Evolutionary conservation across 306 rosid species (phyloP), one percentile per base, ranked within the genome.

Genomic region (Rosa chinensis): DNA sequence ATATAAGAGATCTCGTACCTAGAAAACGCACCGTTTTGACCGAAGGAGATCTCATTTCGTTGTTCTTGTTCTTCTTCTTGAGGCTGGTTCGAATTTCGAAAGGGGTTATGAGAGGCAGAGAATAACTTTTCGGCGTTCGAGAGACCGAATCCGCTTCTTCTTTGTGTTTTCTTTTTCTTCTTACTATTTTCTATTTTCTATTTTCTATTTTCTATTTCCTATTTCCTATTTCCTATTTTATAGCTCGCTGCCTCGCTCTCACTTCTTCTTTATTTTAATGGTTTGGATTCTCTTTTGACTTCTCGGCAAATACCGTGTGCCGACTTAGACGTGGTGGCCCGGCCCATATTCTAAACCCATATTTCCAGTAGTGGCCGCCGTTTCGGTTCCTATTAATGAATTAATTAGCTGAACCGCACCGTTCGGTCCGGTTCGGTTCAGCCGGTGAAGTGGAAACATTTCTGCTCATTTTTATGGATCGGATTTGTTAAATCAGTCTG

Each of bases 1-100:
- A 1, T 8, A 13, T 8, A 50, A 9, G 45, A n/a, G 49, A n/a
- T 44, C 16, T 25, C 6, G 59, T 43, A 7, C 56, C 8, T 23
- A 7, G 47, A 66, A 72, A 83, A 77, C 69, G 35, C 59, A 75
- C 61, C 67, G 70, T n/a, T 70, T 72, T 70, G 18, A 74, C 35
- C 32, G 50, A 80, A 76, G 68, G 74, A 66, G 89, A 88, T 85
- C 89, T 79, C 88, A 86, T 84, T 79, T 2, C 43, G 70, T 23
- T 1, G 39, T 62, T 5, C 4, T 61, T 11, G 13, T 25, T 64
- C 21, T 37, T 78, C 20, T 28, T 76, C 42, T 9, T 64, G 8
- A 69, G 72, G 16, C 68, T 44, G 63, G 59, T 47, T n/a, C 37
- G 70, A 10, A 40, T 7, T 18, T 40, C 28, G 32, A 68, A 75